phyloP scores from a whole-genome alignment of 176 grass and related monocot genomes.

The Areca catechu region DNA sequence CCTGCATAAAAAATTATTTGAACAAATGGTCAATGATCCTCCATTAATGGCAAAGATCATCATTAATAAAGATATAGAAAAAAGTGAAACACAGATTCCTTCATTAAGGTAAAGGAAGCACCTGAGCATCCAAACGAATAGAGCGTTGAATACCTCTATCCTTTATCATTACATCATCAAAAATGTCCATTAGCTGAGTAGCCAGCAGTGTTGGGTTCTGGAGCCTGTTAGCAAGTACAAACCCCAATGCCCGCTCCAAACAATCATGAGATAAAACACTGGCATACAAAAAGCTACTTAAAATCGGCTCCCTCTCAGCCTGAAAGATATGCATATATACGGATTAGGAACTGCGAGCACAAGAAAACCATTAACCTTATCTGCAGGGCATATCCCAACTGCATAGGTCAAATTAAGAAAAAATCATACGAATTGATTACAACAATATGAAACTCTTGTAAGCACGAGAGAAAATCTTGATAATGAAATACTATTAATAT shows the following conservation, averaged over 20 bases:
- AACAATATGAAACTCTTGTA: too few species aligned
- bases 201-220: slow-evolving; percentile 87
- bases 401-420: too few species aligned
- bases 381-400: too few species aligned
- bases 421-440: too few species aligned
- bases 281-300: slow-evolving; percentile 92
- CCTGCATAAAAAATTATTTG: slow-evolving; percentile 39
- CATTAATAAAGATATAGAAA: background rate
- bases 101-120: slow-evolving; percentile 15
- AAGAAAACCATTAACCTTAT: background rate
- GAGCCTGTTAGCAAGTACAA: slow-evolving; percentile 88
- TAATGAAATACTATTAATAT: too few species aligned
- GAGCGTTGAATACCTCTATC: slow-evolving; percentile 60
- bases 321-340: slow-evolving; percentile 19
- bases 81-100: slow-evolving; percentile 10
- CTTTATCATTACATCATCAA: slow-evolving; percentile 88
- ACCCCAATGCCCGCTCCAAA: slow-evolving; percentile 70
- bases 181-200: slow-evolving; percentile 92
- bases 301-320: slow-evolving; percentile 96
- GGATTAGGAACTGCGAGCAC: background rate
- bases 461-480: too few species aligned
- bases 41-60: background rate
- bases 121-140: slow-evolving; percentile 97
- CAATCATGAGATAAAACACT: slow-evolving; percentile 85
- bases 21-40: too few species aligned